Percentiles rank a stretch among this genome's conserved stretches.
Evolutionary conservation across 331 rosid genomes (phyloP).

Genomic region (Prunus yedoensis): DNA sequence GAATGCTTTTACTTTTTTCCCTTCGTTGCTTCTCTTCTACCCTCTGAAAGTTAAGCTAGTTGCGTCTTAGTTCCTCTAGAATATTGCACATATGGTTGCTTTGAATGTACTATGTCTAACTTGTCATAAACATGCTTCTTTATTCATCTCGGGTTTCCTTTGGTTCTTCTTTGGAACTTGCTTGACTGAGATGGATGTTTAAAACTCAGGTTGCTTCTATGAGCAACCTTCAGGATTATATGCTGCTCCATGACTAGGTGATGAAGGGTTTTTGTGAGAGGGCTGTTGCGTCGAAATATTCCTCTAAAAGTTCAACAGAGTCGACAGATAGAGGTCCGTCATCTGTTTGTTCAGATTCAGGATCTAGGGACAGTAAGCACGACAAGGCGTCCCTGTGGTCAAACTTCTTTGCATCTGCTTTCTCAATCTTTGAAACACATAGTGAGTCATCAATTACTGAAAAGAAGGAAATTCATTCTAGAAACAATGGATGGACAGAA

Average conservation of each 20-base stretch:
- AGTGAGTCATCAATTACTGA: slow-evolving; percentile 65
- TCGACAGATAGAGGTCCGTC: slow-evolving; percentile 43
- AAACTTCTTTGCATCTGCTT: slow-evolving; percentile 70
- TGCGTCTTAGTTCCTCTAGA: too few relatives aligned
- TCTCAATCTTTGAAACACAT: slow-evolving; percentile 66
- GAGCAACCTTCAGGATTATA: slow-evolving; percentile 39
- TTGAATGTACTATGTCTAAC: not conserved
- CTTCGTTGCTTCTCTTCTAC: too few relatives aligned
- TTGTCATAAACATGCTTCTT: not conserved
- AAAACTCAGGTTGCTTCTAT: slow-evolving; percentile 32
- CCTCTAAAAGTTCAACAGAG: slow-evolving; percentile 58
- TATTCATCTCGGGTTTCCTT: not conserved
- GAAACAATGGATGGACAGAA: slow-evolving; percentile 73
- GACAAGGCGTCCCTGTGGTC: slow-evolving; percentile 74
- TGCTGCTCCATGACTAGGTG: slow-evolving; percentile 53
- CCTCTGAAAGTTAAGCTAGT: not conserved
- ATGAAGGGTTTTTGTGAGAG: slow-evolving; percentile 65
- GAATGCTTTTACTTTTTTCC: too few relatives aligned
- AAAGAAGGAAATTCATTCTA: slow-evolving; percentile 61
- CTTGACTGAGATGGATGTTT: slow-evolving; percentile 2
- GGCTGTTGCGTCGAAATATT: slow-evolving; percentile 51
- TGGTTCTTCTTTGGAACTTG: not conserved
- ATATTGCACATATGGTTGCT: not conserved
- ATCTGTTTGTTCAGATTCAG: slow-evolving; percentile 53
- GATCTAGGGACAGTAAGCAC: slow-evolving; percentile 50